Base-by-base conservation (phyloP, 352 stramenopile genomes). In the Globisporangium polare region DNA sequence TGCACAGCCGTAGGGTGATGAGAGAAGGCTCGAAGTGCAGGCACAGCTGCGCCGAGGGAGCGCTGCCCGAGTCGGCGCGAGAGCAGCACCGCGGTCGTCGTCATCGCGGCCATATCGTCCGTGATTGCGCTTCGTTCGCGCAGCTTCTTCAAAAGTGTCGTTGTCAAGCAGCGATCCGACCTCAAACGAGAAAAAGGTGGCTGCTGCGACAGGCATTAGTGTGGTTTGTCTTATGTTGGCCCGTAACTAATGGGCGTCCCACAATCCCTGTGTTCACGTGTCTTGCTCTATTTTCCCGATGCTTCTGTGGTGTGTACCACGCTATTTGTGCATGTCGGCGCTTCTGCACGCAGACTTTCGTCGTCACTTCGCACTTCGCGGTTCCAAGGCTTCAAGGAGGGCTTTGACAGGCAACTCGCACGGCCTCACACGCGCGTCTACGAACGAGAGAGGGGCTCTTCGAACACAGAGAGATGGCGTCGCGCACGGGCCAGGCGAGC, bases 401-500 rank as follows among this genome's bases (percentile, higher is more conserved):
- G 17, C 13, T 37, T 18, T 50, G 42, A 45, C 51, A 46, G 39
- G 22, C 52, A 46, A 41, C 27, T 26, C 49, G 27, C 47, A 20
- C 26, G 22, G n/a, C 7, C 46, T 35, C 29, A 56, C 50, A 27
- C 51, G 26, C 17, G 12, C 29, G 17, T 47, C 18, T n/a, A 20
- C 22, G 13, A n/a, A 45, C 39, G 4, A 43, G 47, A 53, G 26
- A 53, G 47, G n/a, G 33, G 13, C 41, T 20, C 20, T 15, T 22
- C 9, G 6, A 5, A n/a, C 26, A 46, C 3, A 24, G 13, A 2
- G 20, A n/a, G 39, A 65, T 65, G 59, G 41, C 59, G 29, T 47
- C 41, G 7, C 41, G 57, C 33, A 42, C 20, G 18, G 57, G 46
- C 3, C 58, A 63, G 51, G 58, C 58, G 51, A 65, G 29, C 33